Evolutionary conservation across 2,329 filamentous ascomycete genomes (phyloP), one percentile per base, ranked within the genome.

Genomic region (Talaromyces sp.): DNA sequence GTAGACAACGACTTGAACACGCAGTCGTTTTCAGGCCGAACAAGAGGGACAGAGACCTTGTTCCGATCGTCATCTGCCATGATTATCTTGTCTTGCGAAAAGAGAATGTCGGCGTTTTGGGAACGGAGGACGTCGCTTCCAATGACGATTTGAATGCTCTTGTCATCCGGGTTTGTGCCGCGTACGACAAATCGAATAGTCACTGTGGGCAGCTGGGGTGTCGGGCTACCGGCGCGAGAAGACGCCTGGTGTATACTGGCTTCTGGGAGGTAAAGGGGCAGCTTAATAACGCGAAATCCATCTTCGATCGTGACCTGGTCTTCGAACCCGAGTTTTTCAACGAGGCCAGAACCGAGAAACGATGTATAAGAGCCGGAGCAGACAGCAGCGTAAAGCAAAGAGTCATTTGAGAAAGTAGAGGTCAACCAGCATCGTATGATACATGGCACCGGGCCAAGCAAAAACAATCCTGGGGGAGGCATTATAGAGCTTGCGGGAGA

Each of bases 381-480:
- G 2, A 98, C 82, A 35, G 92, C 93, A 38, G 93, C 95, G 71
- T 98, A 98, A 5, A 97, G 81, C 17, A 98, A 83, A 10, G 91
- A 89, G 65, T 89, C 88, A 71, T 96, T 93, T 14, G 92, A 93
- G 76, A 96, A 98, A 69, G 91, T 88, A 38, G 88, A 89, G 27
- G 90, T 93, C 67, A 98, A 81, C 93, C 95, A 98, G 78, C 95
- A 99, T 63, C 95, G 89, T 60, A 98, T 90, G 66, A 99, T 96
- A 31, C 92, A 91, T 6, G 95, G 95, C 6, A 96, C 92, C 7
- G 93, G 89, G 13, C 93, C 92, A 17, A 97, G 81, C 57, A 96
- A 84, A 71, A 92, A 91, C 61, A 97, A 82, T 9, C 91, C 91
- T 38, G 92, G 91, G 19, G 93, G 90, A 49, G 93, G 89, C 32